Percentiles rank a stretch among this genome's conserved stretches.
Conservation (phyloP, 2,329 filamentous ascomycete species). For the Magnaporthiopsis incrustans region DNA sequence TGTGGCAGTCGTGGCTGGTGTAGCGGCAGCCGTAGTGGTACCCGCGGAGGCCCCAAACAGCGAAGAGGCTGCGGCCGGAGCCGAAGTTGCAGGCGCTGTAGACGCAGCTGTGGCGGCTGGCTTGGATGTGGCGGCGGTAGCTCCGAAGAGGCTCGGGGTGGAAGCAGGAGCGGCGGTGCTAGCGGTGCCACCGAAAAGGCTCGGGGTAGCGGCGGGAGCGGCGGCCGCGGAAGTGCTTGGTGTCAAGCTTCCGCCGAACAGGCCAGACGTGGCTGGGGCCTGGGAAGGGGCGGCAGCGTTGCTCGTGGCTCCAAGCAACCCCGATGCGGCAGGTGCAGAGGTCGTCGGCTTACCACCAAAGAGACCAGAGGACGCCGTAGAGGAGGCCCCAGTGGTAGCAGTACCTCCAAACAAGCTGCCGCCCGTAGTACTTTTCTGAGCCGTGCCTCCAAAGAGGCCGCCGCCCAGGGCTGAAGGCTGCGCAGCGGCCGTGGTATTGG, state of each 20-base stretch:
- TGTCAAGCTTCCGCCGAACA: constrained; percentile 9
- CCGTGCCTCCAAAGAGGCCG: constrained; percentile 3
- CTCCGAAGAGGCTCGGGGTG: constrained; percentile 1
- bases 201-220: not conserved
- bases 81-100: constrained; percentile 4
- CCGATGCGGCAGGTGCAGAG: not conserved
- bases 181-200: constrained; percentile 4
- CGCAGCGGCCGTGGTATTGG: not conserved
- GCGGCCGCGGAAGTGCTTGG: not conserved
- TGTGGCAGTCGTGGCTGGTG: constrained; percentile 5
- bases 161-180: not conserved
- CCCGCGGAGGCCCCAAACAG: constrained; percentile 6
- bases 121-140: constrained; percentile 6
- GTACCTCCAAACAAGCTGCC: constrained; percentile 2
- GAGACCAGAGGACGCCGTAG: constrained; percentile 2
- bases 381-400: constrained; percentile 1
- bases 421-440: not conserved
- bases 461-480: not conserved
- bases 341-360: not conserved
- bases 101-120: constrained; percentile 6
- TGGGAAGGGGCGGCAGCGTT: not conserved
- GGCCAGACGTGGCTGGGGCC: not conserved
- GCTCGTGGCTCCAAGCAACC: not conserved
- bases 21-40: not conserved
- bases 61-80: constrained; percentile 5